Evolutionary conservation across 805 yeast species (phyloP).

Genomic region (Myxozyma neotropica): DNA sequence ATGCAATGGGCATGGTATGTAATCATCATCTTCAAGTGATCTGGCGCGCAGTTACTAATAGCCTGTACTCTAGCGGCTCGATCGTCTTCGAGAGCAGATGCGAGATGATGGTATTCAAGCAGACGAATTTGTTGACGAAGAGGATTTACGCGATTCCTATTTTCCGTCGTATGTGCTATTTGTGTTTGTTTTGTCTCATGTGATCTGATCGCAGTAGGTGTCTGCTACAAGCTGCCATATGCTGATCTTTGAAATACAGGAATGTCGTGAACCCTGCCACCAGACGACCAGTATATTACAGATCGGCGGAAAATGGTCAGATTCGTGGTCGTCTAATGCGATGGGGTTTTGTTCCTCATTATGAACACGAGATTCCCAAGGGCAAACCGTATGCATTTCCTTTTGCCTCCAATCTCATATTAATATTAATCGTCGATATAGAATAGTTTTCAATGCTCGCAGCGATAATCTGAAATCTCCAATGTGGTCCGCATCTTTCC

Average conservation of each 20-base stretch:
- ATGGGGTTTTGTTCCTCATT: slow-evolving; percentile 78
- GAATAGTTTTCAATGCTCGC: slow-evolving; percentile 62
- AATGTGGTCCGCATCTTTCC: slow-evolving; percentile 60
- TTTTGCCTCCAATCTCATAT: neutral
- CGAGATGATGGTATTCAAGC: slow-evolving; percentile 36
- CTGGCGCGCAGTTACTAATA: neutral
- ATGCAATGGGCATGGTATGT: slow-evolving; percentile 53
- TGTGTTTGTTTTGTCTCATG: neutral
- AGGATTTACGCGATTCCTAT: slow-evolving; percentile 30
- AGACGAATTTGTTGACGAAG: slow-evolving; percentile 37
- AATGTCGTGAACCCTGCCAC: slow-evolving; percentile 29
- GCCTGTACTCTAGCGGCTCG: slow-evolving; percentile 20
- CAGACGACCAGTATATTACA: slow-evolving; percentile 23
- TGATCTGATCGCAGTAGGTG: no score
- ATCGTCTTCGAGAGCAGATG: slow-evolving; percentile 26
- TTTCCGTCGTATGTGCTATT: slow-evolving; percentile 47
- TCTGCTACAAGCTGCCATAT: no score
- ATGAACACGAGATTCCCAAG: slow-evolving; percentile 53
- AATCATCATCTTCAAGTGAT: neutral
- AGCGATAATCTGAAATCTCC: slow-evolving; percentile 58
- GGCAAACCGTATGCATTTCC: slow-evolving; percentile 38
- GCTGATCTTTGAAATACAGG: slow-evolving; percentile 5
- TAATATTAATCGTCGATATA: neutral
- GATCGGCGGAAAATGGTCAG: neutral
- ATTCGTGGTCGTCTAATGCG: slow-evolving; percentile 55